A percentile compares a stretch with the other conserved stretches of the same genome.
These are phyloP conservation scores for Delitschia confertaspora DNA, from an alignment of 495 filamentous ascomycete genomes.

Conservation along the genomic window DNA sequence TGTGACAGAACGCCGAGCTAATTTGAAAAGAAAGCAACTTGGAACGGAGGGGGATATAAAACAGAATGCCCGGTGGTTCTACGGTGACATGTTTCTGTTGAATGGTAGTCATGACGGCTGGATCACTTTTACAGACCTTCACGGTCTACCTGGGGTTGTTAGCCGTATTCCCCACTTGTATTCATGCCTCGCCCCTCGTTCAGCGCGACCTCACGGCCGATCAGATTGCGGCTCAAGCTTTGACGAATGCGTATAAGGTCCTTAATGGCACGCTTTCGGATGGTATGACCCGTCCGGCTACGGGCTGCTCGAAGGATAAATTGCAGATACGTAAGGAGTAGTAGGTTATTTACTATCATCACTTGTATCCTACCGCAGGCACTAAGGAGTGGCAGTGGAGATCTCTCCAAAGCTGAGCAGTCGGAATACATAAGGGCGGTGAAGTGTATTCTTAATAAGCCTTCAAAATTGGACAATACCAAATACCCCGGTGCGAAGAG, in stretches of 20 bases:
- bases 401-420: constrained; percentile 21
- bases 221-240: constrained; percentile 16
- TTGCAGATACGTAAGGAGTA: constrained; percentile 24
- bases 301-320: constrained; percentile 13
- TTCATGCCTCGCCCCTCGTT: no score
- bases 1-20: no score
- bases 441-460: constrained; percentile 19
- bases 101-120: no score
- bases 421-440: constrained; percentile 22
- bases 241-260: constrained; percentile 18
- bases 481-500: constrained; percentile 21
- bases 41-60: no score
- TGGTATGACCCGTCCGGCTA: constrained; percentile 12
- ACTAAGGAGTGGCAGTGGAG: constrained; percentile 7
- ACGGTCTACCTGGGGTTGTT: no score
- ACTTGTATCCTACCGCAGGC: neutral
- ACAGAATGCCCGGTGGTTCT: no score
- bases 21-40: no score
- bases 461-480: constrained; percentile 12
- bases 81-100: no score
- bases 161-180: no score
- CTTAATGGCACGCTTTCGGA: constrained; percentile 18
- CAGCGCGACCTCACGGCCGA: constrained; percentile 14
- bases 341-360: constrained; percentile 1
- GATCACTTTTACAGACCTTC: no score